A percentile compares a stretch with the other conserved stretches of the same genome.
These are phyloP conservation scores for Cladophialophora carrionii DNA, from an alignment of 2,329 filamentous ascomycete species.

Conservation along the genomic window DNA sequence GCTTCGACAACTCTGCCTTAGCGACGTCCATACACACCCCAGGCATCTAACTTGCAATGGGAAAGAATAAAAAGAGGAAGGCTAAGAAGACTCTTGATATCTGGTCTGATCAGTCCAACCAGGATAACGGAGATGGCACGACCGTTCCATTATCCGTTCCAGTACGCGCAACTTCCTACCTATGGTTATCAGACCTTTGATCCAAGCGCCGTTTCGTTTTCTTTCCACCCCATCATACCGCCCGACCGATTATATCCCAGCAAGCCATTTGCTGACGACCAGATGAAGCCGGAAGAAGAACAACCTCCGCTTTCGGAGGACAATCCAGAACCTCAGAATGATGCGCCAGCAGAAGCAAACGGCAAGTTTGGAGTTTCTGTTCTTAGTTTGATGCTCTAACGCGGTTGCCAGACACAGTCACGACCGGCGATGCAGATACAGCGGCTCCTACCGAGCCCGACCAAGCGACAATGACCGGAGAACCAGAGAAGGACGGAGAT, in stretches of 20 bases:
- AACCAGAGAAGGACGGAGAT: conserved; percentile 4
- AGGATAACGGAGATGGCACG: conserved; percentile 46
- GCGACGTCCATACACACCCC: conserved; percentile 29
- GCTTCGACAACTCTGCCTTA: conserved; percentile 20
- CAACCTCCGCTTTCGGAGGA: conserved; percentile 17
- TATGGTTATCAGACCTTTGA: conserved; percentile 52
- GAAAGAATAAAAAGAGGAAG: conserved; percentile 44
- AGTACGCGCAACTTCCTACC: conserved; percentile 51
- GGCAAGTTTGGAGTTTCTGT: conserved; percentile 19
- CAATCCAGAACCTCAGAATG: conserved; percentile 12
- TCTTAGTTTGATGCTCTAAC: neutral
- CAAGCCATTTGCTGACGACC: conserved; percentile 33
- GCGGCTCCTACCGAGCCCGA: neutral
- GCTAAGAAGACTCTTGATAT: conserved; percentile 44
- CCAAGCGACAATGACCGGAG: neutral
- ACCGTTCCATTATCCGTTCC: conserved; percentile 45
- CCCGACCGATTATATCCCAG: conserved; percentile 27
- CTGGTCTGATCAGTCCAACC: conserved; percentile 40
- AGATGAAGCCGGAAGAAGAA: conserved; percentile 28
- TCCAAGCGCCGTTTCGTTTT: conserved; percentile 45
- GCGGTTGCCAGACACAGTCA: neutral
- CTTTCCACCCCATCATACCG: conserved; percentile 43
- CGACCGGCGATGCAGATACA: neutral
- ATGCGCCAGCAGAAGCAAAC: conserved; percentile 22
- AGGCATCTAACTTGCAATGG: conserved; percentile 43